A percentile compares a stretch with the other conserved stretches of the same genome.
phyloP scores from a whole-genome alignment of 305 asterid genomes.

The Solanum hybrid region DNA sequence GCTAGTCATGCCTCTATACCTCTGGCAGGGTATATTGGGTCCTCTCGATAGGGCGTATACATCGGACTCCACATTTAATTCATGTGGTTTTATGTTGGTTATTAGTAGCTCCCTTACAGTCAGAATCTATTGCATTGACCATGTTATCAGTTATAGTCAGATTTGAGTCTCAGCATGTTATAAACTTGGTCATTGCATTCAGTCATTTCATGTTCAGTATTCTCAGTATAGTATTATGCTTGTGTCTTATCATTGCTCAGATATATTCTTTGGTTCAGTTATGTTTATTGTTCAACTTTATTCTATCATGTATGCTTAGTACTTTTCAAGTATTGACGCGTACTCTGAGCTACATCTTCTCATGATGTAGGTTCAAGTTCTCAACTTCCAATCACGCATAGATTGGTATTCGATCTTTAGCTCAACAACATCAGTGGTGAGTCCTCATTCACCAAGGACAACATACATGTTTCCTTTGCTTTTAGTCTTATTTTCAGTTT shows the following conservation, averaged over 20 bases:
- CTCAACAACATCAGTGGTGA: too few species aligned
- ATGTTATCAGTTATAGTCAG: not conserved
- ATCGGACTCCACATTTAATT: not conserved
- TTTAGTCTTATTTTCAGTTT: too few species aligned
- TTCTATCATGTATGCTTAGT: too few species aligned
- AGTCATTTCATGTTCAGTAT: not conserved
- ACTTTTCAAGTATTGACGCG: too few species aligned
- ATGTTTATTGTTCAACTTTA: too few species aligned
- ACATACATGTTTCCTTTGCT: too few species aligned
- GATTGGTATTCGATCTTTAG: too few species aligned
- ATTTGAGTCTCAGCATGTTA: not conserved
- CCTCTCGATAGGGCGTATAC: not conserved
- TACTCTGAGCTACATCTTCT: too few species aligned
- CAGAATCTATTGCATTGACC: not conserved
- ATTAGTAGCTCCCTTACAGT: not conserved
- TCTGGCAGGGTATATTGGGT: not conserved
- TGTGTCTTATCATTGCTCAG: not conserved
- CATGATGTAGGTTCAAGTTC: too few species aligned
- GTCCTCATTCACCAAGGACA: too few species aligned
- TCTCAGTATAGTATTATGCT: not conserved
- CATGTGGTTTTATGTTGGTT: not conserved
- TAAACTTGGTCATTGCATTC: not conserved
- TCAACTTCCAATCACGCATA: too few species aligned
- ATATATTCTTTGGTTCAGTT: too few species aligned
- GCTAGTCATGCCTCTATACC: not conserved